Conservation (phyloP, 495 filamentous ascomycete genomes). For the Neurospora pannonica region DNA sequence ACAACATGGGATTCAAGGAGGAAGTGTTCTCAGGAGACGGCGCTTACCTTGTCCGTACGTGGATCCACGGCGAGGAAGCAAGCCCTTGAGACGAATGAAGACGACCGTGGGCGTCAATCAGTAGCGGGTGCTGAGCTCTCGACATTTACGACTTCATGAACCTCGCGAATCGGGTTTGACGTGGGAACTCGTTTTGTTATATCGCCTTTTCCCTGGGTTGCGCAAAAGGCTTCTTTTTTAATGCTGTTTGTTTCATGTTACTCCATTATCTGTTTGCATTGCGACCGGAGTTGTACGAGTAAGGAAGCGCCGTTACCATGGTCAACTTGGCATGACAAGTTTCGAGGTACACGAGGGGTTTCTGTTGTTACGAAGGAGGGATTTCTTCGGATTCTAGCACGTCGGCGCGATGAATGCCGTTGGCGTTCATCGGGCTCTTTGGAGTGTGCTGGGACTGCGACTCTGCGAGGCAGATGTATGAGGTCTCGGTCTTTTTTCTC, state of each 20-base stretch:
- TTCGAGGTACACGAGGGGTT: neutral
- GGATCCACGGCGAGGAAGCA: constrained; percentile 6
- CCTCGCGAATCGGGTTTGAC: constrained; percentile 6
- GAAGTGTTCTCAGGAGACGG: constrained; percentile 22
- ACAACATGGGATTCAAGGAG: constrained; percentile 36
- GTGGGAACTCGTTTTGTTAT: constrained; percentile 2
- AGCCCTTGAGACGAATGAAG: neutral
- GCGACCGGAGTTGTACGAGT: constrained; percentile 25
- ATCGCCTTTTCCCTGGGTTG: neutral
- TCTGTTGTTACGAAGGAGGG: neutral
- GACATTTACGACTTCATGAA: constrained; percentile 18
- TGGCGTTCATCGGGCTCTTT: neutral
- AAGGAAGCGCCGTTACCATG: neutral
- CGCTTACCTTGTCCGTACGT: constrained; percentile 20
- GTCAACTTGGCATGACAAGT: neutral
- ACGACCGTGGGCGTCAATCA: neutral
- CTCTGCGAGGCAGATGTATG: neutral
- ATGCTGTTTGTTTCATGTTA: constrained; percentile 9
- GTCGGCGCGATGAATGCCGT: neutral
- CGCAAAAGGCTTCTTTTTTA: neutral
- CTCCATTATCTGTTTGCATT: constrained; percentile 18
- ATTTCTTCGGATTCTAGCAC: neutral
- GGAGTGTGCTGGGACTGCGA: neutral
- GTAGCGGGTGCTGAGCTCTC: neutral
- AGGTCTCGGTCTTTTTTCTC: neutral